These are phyloP conservation scores for Pterocarpus santalinus DNA, from an alignment of 306 rosid species.

Conservation along the genomic window DNA sequence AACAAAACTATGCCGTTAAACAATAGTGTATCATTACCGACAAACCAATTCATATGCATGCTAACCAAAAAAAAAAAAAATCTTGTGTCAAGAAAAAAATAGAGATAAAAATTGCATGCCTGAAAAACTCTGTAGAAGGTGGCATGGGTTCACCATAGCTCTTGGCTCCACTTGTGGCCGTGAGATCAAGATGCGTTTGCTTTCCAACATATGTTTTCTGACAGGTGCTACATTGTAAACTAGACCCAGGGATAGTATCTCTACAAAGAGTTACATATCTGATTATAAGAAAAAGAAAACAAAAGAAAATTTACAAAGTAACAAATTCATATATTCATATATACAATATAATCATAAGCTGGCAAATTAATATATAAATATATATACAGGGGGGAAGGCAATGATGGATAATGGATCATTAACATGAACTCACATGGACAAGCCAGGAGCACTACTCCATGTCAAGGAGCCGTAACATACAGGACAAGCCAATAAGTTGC, in stretches of 20 bases:
- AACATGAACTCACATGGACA: slow-evolving; percentile 65
- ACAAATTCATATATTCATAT: not conserved
- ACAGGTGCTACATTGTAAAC: slow-evolving; percentile 79
- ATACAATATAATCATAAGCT: not conserved
- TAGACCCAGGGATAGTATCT: slow-evolving; percentile 63
- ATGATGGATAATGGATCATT: not conserved
- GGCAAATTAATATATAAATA: not conserved
- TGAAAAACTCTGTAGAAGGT: slow-evolving; percentile 79
- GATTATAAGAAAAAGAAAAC: not conserved
- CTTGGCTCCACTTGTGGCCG: slow-evolving; percentile 63
- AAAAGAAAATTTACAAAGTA: not conserved
- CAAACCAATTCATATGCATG: not conserved
- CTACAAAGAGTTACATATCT: slow-evolving; percentile 46
- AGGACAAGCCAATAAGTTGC: slow-evolving; percentile 81
- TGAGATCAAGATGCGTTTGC: slow-evolving; percentile 75
- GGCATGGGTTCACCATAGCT: slow-evolving; percentile 78
- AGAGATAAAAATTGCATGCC: slow-evolving; percentile 54
- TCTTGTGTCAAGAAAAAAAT: not conserved
- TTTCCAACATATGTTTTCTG: slow-evolving; percentile 74
- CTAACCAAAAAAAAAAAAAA: not conserved
- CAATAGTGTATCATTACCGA: not conserved
- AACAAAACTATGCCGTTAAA: slow-evolving; percentile 17
- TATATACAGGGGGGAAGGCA: not conserved
- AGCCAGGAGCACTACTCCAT: slow-evolving; percentile 47
- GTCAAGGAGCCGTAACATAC: slow-evolving; percentile 69